A percentile compares a stretch with the other conserved stretches of the same genome.
Evolutionary conservation across 345 rosid species (phyloP).

Genomic region (Camelina sativa): DNA sequence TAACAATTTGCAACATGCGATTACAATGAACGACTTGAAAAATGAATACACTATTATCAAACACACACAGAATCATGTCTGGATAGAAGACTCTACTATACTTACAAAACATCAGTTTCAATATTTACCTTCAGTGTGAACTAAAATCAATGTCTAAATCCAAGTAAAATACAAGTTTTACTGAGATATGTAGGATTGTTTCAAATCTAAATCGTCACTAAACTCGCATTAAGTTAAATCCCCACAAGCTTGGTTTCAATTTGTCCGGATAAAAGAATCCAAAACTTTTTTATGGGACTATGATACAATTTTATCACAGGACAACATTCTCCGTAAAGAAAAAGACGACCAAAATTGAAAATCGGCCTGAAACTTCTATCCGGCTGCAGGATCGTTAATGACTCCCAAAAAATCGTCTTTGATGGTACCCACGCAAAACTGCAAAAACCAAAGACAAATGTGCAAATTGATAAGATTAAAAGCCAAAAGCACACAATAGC

Average conservation of each 20-base stretch:
- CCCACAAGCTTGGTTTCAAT: slow-evolving; percentile 18
- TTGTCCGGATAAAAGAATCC: neutral
- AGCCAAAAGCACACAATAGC: slow-evolving; percentile 9
- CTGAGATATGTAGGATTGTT: neutral
- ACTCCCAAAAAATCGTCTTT: slow-evolving; percentile 95
- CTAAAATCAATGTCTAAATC: neutral
- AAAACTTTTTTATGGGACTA: neutral
- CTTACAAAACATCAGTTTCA: neutral
- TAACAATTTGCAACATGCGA: too few species aligned
- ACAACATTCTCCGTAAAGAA: slow-evolving; percentile 14
- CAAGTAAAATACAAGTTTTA: neutral
- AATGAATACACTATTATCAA: too few species aligned
- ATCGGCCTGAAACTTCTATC: slow-evolving; percentile 41
- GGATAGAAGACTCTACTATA: neutral
- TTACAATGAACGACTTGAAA: too few species aligned
- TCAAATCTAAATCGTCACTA: neutral
- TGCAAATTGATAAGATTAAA: neutral
- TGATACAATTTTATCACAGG: slow-evolving; percentile 27
- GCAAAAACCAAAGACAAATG: slow-evolving; percentile 41
- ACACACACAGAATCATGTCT: too few species aligned
- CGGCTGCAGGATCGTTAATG: slow-evolving; percentile 80
- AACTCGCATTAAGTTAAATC: neutral
- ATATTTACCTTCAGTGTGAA: neutral
- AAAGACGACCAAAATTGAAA: slow-evolving; percentile 16
- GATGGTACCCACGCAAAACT: slow-evolving; percentile 97